Percentiles rank a stretch among this genome's conserved stretches.
Conservation (phyloP, 2,329 filamentous ascomycete species). For the Gyromitra esculenta region DNA sequence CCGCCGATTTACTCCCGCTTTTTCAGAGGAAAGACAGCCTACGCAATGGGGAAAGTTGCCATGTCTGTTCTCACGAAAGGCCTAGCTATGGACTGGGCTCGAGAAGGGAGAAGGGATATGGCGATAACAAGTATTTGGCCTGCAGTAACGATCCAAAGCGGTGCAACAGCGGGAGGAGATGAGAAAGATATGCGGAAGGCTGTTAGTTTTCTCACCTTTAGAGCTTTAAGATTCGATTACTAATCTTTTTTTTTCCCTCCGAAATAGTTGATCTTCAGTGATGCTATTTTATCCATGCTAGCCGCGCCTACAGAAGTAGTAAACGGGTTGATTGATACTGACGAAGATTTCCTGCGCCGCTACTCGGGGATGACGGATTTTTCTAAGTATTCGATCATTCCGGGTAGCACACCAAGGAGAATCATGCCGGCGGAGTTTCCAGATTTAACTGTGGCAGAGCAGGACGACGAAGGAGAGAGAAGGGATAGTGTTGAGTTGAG, state of each 20-base stretch:
- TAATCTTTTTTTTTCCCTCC: background rate
- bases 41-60: constrained; percentile 79
- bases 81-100: constrained; percentile 80
- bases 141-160: constrained; percentile 77
- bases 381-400: constrained; percentile 74
- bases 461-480: constrained; percentile 79
- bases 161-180: constrained; percentile 69
- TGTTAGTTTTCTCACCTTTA: background rate
- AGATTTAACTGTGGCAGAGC: constrained; percentile 76
- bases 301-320: constrained; percentile 68
- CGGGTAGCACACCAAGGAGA: constrained; percentile 71
- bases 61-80: constrained; percentile 86
- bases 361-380: constrained; percentile 75
- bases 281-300: constrained; percentile 79
- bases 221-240: background rate
- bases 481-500: constrained; percentile 70
- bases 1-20: constrained; percentile 88
- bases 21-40: constrained; percentile 85
- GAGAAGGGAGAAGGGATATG: constrained; percentile 74
- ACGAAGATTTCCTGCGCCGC: constrained; percentile 80
- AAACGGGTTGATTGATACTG: constrained; percentile 77
- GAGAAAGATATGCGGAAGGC: constrained; percentile 58
- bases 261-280: constrained; percentile 73
- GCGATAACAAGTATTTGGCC: constrained; percentile 86
- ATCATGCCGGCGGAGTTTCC: constrained; percentile 81